phyloP scores from a whole-genome alignment of 768 basidiomycete genomes.

The Lentinus brumalis region DNA sequence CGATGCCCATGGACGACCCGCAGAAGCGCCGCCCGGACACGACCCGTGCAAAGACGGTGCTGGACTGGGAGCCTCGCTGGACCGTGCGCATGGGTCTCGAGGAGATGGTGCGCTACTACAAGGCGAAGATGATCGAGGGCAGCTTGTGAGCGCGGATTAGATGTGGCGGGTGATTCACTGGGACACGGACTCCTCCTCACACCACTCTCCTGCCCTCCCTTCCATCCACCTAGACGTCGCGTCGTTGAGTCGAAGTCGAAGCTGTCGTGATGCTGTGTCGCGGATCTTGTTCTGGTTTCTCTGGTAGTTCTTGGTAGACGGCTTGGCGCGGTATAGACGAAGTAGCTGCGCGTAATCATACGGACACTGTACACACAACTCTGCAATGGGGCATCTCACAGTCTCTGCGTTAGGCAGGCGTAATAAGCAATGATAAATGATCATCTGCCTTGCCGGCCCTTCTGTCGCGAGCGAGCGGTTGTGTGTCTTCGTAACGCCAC shows the following conservation, averaged over 20 bases:
- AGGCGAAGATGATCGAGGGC: slow-evolving; percentile 85
- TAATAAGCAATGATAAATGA: no score
- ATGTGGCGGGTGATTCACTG: neutral
- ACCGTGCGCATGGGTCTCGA: slow-evolving; percentile 90
- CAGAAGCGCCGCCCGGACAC: slow-evolving; percentile 94
- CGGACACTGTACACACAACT: neutral
- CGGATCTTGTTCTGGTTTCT: slow-evolving; percentile 5
- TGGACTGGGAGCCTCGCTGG: slow-evolving; percentile 94
- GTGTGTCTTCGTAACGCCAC: no score
- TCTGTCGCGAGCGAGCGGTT: no score
- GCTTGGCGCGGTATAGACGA: slow-evolving; percentile 7
- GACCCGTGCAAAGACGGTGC: slow-evolving; percentile 77
- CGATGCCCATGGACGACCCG: slow-evolving; percentile 91
- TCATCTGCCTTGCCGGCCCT: no score
- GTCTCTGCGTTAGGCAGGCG: no score
- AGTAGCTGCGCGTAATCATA: neutral
- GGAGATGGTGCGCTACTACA: slow-evolving; percentile 95
- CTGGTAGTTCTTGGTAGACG: neutral
- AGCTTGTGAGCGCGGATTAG: slow-evolving; percentile 49
- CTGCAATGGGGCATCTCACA: no score
- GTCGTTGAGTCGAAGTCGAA: neutral
- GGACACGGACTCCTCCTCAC: neutral
- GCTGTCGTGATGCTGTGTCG: neutral
- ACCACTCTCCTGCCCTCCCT: neutral
- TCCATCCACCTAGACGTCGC: neutral